Base-by-base conservation (phyloP, 2,329 filamentous ascomycete genomes). In the Cladosporium austrohemisphaericum region DNA sequence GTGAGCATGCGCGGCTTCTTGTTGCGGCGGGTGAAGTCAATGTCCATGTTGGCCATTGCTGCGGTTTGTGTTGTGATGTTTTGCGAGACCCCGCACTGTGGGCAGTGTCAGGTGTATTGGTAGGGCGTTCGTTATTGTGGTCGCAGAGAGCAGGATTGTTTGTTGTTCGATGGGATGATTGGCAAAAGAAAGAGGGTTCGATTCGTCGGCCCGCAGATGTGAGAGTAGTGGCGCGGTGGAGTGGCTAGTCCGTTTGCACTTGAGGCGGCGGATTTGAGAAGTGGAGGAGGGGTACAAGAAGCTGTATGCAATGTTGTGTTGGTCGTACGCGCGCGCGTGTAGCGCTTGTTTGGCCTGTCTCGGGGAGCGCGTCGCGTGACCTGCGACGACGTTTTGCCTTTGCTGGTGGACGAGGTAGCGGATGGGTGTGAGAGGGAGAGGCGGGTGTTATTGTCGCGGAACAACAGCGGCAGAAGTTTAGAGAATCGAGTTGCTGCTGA, bases 21-120 rank as follows among this genome's bases (percentile, higher is more conserved):
- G 75, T 97, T 97, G 67, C 92, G 87, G 68, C 92, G 84, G 61
- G 77, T 84, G 60, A 81, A 80, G 72, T 97, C 92, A 64, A 95
- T 90, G 62, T 84, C 80, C 67, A 78, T 56, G 33, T 22, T 47
- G 9, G 44, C 44, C 44, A 47, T 47, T 14, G 32, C 13, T n/a
- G 43, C 31, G 22, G 11, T 36, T 40, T 23, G 18, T 18, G 41
- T 35, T 26, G 26, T n/a, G 20, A 11, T 14, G 38, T 31, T 41
- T 41, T 22, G 11, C 38, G 7, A 41, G 38, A 31, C 26, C 38
- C 38, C 38, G 38, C 38, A 26, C 16, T 5, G 16, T 14, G 26
- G 31, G 25, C 25, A 11, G 25, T n/a, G n/a, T n/a, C n/a, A n/a
- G n/a, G n/a, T n/a, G n/a, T n/a, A n/a, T n/a, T n/a, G n/a, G n/a